phyloP scores from a whole-genome alignment of 345 rosid species.

The Geranium rotundifolium region DNA sequence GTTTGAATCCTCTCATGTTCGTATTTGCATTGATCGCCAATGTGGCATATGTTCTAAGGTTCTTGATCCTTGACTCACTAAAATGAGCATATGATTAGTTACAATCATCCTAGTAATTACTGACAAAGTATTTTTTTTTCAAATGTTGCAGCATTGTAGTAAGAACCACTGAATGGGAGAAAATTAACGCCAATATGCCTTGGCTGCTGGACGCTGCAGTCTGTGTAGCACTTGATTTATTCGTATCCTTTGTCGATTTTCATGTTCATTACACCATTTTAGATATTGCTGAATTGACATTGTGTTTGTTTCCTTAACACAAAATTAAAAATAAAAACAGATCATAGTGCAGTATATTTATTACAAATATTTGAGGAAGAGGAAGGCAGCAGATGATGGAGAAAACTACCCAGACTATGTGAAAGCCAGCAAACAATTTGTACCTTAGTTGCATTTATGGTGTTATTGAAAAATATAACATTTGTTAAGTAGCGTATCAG shows the following conservation, averaged over 20 bases:
- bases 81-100: no score
- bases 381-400: slow-evolving; percentile 8
- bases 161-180: slow-evolving; percentile 76
- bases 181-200: slow-evolving; percentile 66
- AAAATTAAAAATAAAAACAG: slow-evolving; percentile 20
- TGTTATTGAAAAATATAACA: no score
- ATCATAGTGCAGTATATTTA: slow-evolving; percentile 83
- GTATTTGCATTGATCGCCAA: slow-evolving; percentile 72
- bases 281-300: no score
- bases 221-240: slow-evolving; percentile 73
- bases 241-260: slow-evolving; percentile 59
- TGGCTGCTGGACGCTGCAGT: slow-evolving; percentile 90
- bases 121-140: not conserved
- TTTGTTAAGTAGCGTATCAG: no score
- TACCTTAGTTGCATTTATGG: slow-evolving; percentile 7
- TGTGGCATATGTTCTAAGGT: slow-evolving; percentile 73
- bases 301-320: slow-evolving; percentile 13
- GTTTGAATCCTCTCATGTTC: slow-evolving; percentile 97
- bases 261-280: not conserved
- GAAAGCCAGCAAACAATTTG: slow-evolving; percentile 29
- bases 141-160: slow-evolving; percentile 53
- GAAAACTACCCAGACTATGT: slow-evolving; percentile 33
- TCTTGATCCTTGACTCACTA: not conserved
- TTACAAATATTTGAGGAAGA: slow-evolving; percentile 38
- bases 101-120: no score